phyloP scores from a whole-genome alignment of 306 rosid genomes.

The Luffa aegyptiaca region DNA sequence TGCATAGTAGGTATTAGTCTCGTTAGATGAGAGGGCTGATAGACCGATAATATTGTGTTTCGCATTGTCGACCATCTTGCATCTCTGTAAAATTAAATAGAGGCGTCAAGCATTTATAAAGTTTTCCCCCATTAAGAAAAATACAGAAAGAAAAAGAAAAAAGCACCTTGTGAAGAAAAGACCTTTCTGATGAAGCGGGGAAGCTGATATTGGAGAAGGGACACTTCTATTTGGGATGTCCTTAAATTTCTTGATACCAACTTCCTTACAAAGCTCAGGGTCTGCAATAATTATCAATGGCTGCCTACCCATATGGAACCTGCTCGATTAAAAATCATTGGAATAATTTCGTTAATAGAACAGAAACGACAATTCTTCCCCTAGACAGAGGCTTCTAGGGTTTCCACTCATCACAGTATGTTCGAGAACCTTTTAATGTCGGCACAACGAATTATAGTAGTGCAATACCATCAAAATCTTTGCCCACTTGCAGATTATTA shows the following conservation, averaged over 20 bases:
- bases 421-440: neutral
- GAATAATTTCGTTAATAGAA: neutral
- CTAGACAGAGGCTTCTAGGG: neutral
- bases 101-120: neutral
- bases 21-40: conserved; percentile 73
- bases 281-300: conserved; percentile 79
- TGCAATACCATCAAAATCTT: conserved; percentile 4
- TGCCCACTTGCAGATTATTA: neutral
- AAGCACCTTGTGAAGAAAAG: conserved; percentile 79
- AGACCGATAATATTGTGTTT: conserved; percentile 59
- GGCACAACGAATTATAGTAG: neutral
- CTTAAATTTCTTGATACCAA: conserved; percentile 67
- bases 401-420: neutral
- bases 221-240: conserved; percentile 69
- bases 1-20: conserved; percentile 80
- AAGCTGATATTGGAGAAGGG: conserved; percentile 84
- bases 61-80: conserved; percentile 86
- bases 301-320: conserved; percentile 94
- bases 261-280: conserved; percentile 84
- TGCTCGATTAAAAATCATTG: conserved; percentile 15
- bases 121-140: neutral
- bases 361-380: neutral
- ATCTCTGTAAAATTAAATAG: conserved; percentile 45
- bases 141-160: neutral
- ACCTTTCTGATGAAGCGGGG: conserved; percentile 91